These are phyloP conservation scores for Plasmodium sp. DNA, from an alignment of 169 alveolate genomes.

Conservation along the genomic window DNA sequence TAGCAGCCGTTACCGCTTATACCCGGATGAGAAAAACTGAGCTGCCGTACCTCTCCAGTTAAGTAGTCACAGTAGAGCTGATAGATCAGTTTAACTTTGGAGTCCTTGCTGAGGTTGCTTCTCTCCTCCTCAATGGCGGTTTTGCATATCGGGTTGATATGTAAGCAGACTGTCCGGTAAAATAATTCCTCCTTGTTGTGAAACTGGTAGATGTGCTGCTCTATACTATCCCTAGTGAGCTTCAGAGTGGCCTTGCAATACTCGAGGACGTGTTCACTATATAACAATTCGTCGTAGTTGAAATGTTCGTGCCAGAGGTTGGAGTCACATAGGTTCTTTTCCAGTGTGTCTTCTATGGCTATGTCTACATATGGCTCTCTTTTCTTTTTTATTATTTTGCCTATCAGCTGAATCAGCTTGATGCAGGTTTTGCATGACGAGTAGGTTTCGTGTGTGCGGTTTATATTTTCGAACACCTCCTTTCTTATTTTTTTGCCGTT, in stretches of 20 bases:
- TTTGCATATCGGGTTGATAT: conserved; percentile 27
- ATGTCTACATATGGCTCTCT: conserved; percentile 46
- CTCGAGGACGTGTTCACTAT: conserved; percentile 12
- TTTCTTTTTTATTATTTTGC: conserved; percentile 31
- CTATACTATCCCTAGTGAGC: conserved; percentile 12
- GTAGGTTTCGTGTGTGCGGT: conserved; percentile 24
- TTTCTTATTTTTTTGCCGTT: conserved; percentile 43
- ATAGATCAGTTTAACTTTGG: conserved; percentile 7
- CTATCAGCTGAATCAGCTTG: conserved; percentile 26
- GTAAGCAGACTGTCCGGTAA: conserved; percentile 6
- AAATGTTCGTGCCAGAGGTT: conserved; percentile 44
- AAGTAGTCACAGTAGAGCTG: conserved; percentile 27
- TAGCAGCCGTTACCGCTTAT: neutral
- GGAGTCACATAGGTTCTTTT: conserved; percentile 20
- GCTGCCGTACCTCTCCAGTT: neutral
- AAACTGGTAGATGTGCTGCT: conserved; percentile 15
- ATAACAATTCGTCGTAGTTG: conserved; percentile 18
- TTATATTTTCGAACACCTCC: conserved; percentile 28
- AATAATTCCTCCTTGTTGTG: conserved; percentile 17
- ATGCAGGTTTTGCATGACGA: conserved; percentile 58
- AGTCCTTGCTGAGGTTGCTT: neutral
- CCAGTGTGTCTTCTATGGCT: conserved; percentile 51
- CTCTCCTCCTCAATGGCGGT: conserved; percentile 33
- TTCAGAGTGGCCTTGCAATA: conserved; percentile 6
- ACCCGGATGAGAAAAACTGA: neutral